Percentiles rank a stretch among this genome's conserved stretches.
Evolutionary conservation across 192 early-diverging fungal genomes (phyloP).

Genomic region (Pilaira anomala): DNA sequence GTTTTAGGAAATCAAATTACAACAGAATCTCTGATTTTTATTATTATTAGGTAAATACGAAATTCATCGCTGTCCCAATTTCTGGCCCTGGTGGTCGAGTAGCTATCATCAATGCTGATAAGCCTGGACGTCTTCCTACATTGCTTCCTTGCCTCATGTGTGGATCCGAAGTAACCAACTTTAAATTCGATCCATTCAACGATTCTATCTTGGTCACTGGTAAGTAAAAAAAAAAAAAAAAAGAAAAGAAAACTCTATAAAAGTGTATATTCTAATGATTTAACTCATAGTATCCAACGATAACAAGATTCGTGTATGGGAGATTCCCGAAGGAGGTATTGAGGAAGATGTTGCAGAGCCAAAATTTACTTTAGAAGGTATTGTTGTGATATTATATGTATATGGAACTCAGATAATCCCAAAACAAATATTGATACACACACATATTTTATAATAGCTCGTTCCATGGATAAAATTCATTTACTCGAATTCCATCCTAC

Average conservation of each 20-base stretch:
- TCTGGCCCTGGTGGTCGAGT: constrained; percentile 79
- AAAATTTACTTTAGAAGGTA: constrained; percentile 22
- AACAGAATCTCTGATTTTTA: constrained; percentile 20
- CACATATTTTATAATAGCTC: no score
- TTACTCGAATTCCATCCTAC: constrained; percentile 58
- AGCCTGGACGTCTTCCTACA: constrained; percentile 66
- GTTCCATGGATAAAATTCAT: constrained; percentile 48
- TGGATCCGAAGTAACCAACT: constrained; percentile 61
- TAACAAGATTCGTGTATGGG: constrained; percentile 54
- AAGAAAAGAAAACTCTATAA: background rate
- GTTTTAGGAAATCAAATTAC: no score
- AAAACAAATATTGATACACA: no score
- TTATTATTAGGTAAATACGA: constrained; percentile 47
- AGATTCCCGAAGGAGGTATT: constrained; percentile 56
- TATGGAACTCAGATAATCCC: no score
- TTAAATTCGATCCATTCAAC: constrained; percentile 75
- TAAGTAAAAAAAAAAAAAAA: background rate
- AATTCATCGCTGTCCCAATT: constrained; percentile 69
- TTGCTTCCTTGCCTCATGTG: constrained; percentile 57
- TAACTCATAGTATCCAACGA: constrained; percentile 54
- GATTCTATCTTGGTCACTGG: constrained; percentile 48
- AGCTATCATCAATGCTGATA: constrained; percentile 59
- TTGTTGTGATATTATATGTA: no score
- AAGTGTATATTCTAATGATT: background rate
- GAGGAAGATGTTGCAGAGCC: constrained; percentile 48